phyloP scores from a whole-genome alignment of 2,329 filamentous ascomycete genomes.

The Paecilomyces niveus region DNA sequence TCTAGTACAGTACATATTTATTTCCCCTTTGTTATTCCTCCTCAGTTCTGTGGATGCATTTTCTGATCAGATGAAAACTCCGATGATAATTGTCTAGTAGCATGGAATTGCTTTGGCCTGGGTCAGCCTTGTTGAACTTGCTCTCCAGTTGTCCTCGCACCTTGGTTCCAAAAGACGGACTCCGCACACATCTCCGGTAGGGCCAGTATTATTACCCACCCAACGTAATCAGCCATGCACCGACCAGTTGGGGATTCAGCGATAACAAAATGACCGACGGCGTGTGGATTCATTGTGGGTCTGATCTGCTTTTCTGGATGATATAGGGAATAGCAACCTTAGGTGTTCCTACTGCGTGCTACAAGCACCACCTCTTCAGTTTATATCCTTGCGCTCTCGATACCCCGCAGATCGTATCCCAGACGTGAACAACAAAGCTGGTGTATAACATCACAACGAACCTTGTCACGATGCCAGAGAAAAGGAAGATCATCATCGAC shows the following conservation, averaged over 20 bases:
- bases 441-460: background rate
- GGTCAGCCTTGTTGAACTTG: no score
- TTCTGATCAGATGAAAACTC: no score
- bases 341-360: background rate
- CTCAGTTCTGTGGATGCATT: no score
- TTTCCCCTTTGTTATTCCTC: no score
- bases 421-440: background rate
- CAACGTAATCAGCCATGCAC: background rate
- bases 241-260: background rate
- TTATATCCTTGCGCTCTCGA: background rate
- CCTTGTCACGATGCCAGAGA: constrained; percentile 51
- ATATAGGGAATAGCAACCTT: background rate
- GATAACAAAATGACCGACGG: background rate
- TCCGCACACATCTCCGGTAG: background rate
- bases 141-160: no score
- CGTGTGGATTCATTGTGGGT: background rate
- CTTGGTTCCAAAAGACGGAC: background rate
- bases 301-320: background rate
- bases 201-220: background rate
- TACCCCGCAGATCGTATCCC: background rate
- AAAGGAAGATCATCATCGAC: constrained; percentile 83
- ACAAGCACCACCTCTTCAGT: background rate
- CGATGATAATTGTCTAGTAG: no score
- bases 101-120: no score
- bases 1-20: no score